Percentiles rank a stretch among this genome's conserved stretches.
phyloP scores from a whole-genome alignment of 768 basidiomycete species.

The Tylopilus cervinicoccineus region DNA sequence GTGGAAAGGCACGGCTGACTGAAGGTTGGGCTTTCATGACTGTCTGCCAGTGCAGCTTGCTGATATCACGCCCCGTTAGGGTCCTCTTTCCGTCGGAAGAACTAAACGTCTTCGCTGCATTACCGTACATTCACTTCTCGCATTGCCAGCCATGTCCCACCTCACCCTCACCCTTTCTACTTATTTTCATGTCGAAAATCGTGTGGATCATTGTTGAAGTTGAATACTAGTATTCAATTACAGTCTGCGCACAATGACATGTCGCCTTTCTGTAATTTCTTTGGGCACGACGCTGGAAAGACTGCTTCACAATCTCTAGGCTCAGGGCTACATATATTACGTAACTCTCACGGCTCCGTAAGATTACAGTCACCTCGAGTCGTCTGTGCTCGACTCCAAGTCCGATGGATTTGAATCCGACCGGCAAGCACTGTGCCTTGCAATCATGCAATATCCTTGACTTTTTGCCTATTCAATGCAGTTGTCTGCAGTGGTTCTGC shows the following conservation, averaged over 20 bases:
- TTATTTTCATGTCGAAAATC: conserved; percentile 11
- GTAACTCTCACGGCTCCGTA: background rate
- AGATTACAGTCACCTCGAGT: background rate
- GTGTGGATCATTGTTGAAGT: conserved; percentile 10
- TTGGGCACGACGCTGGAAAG: background rate
- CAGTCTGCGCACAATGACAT: conserved; percentile 3
- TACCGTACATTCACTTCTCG: background rate
- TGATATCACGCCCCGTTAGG: conserved; percentile 45
- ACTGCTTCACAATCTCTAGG: background rate
- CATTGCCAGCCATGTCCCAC: conserved; percentile 1
- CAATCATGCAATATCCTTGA: conserved; percentile 59
- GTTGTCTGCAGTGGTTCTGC: conserved; percentile 60
- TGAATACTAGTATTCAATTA: conserved; percentile 8
- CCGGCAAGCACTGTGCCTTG: conserved; percentile 67
- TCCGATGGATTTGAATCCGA: conserved; percentile 40
- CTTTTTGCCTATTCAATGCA: conserved; percentile 74
- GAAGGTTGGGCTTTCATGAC: conserved; percentile 65
- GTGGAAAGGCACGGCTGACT: conserved; percentile 96
- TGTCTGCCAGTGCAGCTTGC: background rate
- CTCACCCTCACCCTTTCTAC: background rate
- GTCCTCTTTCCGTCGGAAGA: conserved; percentile 97
- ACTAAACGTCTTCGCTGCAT: conserved; percentile 38
- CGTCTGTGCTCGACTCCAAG: background rate
- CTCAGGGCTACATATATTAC: background rate
- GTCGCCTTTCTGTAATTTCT: conserved; percentile 10